These are phyloP conservation scores for Aspergillus indologenus DNA, from an alignment of 495 filamentous ascomycete genomes.

Conservation along the genomic window DNA sequence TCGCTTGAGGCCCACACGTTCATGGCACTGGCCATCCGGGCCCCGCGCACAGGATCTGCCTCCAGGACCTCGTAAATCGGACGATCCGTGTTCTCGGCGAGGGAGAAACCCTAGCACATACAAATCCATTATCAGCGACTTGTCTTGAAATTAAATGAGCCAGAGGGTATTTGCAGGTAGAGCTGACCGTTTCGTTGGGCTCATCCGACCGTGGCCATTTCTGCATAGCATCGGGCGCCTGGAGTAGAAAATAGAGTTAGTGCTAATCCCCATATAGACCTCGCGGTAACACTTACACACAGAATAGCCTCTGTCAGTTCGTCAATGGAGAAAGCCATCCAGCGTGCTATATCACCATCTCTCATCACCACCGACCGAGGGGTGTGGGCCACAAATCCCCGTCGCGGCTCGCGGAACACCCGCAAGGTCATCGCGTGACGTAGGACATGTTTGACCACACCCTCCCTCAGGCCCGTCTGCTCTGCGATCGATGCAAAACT, in stretches of 20 bases:
- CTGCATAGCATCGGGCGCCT: neutral
- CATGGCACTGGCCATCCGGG: neutral
- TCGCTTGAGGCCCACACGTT: neutral
- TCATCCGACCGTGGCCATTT: slow-evolving; percentile 3
- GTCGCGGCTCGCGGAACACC: no score
- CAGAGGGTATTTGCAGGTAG: neutral
- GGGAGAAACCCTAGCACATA: neutral
- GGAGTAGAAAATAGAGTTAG: neutral
- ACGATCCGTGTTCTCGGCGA: neutral
- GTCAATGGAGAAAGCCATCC: neutral
- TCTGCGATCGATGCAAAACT: no score
- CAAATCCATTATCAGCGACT: no score
- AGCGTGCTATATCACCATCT: neutral
- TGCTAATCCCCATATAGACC: neutral
- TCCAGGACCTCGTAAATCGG: neutral
- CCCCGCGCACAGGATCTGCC: neutral
- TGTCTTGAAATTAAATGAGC: no score
- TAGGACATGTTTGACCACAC: no score
- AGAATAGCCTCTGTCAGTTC: neutral
- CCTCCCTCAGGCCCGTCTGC: no score
- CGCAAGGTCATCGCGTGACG: no score
- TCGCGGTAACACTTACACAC: neutral
- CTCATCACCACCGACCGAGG: neutral
- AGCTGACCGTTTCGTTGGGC: slow-evolving; percentile 1
- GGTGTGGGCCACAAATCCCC: no score